phyloP scores from a whole-genome alignment of 2,329 filamentous ascomycete species.

The Coniochaeta sp. region DNA sequence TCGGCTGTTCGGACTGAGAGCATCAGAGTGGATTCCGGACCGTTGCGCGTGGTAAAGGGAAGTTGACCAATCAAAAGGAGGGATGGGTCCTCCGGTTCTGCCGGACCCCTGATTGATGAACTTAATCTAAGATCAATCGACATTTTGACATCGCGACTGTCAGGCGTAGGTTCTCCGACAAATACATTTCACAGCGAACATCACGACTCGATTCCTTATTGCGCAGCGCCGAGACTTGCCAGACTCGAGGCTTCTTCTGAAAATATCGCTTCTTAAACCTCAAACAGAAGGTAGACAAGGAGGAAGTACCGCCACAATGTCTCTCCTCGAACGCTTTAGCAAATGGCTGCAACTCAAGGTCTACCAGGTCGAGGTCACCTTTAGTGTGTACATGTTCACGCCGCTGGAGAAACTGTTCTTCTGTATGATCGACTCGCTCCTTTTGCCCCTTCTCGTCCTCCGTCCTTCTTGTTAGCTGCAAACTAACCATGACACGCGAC shows the following conservation, averaged over 20 bases:
- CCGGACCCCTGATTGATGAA: too few relatives aligned
- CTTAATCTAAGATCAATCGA: too few relatives aligned
- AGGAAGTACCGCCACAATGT: constrained; percentile 33
- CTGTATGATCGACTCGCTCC: constrained; percentile 53
- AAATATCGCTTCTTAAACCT: too few relatives aligned
- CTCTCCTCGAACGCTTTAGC: constrained; percentile 47
- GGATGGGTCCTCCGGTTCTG: neutral
- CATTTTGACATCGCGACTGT: too few relatives aligned
- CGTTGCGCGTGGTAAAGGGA: neutral
- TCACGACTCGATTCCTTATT: too few relatives aligned
- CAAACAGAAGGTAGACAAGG: too few relatives aligned
- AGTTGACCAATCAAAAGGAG: neutral
- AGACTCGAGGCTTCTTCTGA: too few relatives aligned
- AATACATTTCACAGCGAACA: too few relatives aligned
- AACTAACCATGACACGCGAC: constrained; percentile 5
- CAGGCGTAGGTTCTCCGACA: too few relatives aligned
- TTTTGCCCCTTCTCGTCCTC: neutral
- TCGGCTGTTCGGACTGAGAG: too few relatives aligned
- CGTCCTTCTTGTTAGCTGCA: neutral
- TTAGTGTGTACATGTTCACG: constrained; percentile 94
- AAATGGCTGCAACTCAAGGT: constrained; percentile 91
- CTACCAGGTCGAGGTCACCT: constrained; percentile 97
- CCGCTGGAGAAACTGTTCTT: constrained; percentile 95
- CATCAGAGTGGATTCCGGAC: neutral
- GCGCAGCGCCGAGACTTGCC: too few relatives aligned